phyloP scores from a whole-genome alignment of 2,329 filamentous ascomycete genomes.

The Cryphonectria parasitica region DNA sequence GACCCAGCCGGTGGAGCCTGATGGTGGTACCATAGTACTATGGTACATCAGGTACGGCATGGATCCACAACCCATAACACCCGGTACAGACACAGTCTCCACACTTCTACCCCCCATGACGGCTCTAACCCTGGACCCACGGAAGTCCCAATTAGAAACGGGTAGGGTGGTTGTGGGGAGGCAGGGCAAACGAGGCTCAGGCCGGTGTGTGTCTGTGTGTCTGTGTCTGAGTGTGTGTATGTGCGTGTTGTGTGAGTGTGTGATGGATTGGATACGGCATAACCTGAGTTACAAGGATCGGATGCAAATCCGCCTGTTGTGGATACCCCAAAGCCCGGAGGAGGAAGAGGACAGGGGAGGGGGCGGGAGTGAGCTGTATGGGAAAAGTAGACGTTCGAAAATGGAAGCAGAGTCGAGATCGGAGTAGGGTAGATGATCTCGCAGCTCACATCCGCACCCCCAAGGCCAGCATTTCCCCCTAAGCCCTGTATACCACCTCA shows the following conservation, averaged over 20 bases:
- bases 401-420: constrained; percentile 7
- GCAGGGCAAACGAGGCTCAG: neutral
- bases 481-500: neutral
- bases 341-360: neutral
- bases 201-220: neutral
- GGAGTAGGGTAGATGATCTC: neutral
- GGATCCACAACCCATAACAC: neutral
- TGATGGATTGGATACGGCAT: neutral
- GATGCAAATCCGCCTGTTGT: constrained; percentile 1
- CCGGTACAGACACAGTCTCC: neutral
- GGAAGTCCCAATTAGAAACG: constrained; percentile 1
- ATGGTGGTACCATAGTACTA: constrained; percentile 9
- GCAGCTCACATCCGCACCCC: neutral
- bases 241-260: neutral
- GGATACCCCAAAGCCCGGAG: neutral
- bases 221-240: neutral
- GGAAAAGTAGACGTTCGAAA: neutral
- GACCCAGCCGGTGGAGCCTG: neutral
- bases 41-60: neutral
- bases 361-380: neutral
- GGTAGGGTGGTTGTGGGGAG: neutral
- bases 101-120: neutral
- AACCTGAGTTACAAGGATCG: constrained; percentile 6
- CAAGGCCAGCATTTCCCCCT: neutral
- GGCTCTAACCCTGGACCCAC: neutral